Base-by-base conservation (phyloP, 352 stramenopile genomes). In the Phytophthora pluvialis region DNA sequence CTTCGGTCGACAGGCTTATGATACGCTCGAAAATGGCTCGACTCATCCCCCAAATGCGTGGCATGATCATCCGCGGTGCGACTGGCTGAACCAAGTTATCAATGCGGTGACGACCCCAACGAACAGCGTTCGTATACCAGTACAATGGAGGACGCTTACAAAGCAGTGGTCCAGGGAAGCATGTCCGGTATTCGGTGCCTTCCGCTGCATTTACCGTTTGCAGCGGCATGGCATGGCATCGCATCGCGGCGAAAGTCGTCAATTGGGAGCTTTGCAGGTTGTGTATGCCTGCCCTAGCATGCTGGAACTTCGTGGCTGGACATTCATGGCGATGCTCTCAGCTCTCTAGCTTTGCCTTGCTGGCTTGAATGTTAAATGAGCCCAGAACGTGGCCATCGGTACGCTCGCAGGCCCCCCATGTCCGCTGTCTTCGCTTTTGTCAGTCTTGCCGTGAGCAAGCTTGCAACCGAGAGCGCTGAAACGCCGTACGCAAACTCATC, bases 351-450 rank as follows among this genome's bases (percentile, higher is more conserved):
- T 59, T 65, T 40, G 48, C 44, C 26, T 60, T 51, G 26, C 43
- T 45, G 45, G 13, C 21, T 21, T 21, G 11, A 11, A 49, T 60
- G 52, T 60, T 60, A 51, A 60, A 51, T 16, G 29, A 13, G 21
- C 6, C n/a, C 36, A 48, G 50, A 58, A 36, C 50, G 35, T 44
- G 29, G 32, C n/a, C 15, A 43, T 43, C 39, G 9, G 58, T 66
- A 66, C 58, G 58, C 58, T 66, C 58, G 48, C 58, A 60, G 31
- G n/a, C 18, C 29, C 42, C 36, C 58, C 58, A 66, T 66, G 40
- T 60, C 49, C 26, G 18, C 28, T 32, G 15, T 51, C 9, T 51
- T 33, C 25, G 16, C 9, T 15, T 4, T 44, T 26, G 38, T 12
- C 21, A 44, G 38, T 44, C 38, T 35, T 35, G 31, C 31, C 31